Conservation (phyloP, 2,329 filamentous ascomycete genomes). For the Aspergillus fischeri region DNA sequence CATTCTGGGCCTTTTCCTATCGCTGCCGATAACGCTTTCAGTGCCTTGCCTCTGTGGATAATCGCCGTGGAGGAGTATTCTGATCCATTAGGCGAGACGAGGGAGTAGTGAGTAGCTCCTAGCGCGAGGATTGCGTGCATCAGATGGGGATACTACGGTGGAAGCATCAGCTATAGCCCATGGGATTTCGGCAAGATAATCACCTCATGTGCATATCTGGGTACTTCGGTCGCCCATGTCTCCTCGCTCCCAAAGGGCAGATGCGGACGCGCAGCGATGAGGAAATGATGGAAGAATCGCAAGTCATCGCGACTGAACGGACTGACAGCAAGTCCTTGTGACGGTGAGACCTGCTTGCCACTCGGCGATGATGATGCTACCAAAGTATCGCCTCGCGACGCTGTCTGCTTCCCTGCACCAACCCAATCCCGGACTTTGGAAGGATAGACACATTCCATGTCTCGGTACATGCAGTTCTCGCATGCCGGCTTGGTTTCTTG, state of each 20-base stretch:
- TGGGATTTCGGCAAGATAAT: neutral
- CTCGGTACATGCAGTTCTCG: slow-evolving; percentile 34
- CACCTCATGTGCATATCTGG: slow-evolving; percentile 5
- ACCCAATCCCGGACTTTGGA: slow-evolving; percentile 7
- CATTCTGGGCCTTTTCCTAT: slow-evolving; percentile 29
- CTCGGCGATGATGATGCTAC: slow-evolving; percentile 3
- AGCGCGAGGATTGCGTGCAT: slow-evolving; percentile 69
- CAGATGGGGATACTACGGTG: slow-evolving; percentile 52
- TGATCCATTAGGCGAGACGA: slow-evolving; percentile 48
- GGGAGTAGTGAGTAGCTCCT: slow-evolving; percentile 56
- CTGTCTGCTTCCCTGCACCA: neutral
- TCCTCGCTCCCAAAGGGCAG: slow-evolving; percentile 6
- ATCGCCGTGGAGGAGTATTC: slow-evolving; percentile 57
- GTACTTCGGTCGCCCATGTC: slow-evolving; percentile 4
- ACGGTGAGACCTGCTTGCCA: slow-evolving; percentile 11
- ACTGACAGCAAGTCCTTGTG: slow-evolving; percentile 11
- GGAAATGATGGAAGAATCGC: slow-evolving; percentile 8
- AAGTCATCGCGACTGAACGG: slow-evolving; percentile 31
- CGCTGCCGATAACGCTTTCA: slow-evolving; percentile 57
- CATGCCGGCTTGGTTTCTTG: slow-evolving; percentile 37
- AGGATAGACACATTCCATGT: slow-evolving; percentile 31
- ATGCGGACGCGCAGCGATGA: slow-evolving; percentile 5
- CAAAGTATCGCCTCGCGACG: neutral
- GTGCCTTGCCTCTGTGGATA: slow-evolving; percentile 61
- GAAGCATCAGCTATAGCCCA: neutral